phyloP scores from a whole-genome alignment of 106 monocot genomes.

The Acorus calamus region DNA sequence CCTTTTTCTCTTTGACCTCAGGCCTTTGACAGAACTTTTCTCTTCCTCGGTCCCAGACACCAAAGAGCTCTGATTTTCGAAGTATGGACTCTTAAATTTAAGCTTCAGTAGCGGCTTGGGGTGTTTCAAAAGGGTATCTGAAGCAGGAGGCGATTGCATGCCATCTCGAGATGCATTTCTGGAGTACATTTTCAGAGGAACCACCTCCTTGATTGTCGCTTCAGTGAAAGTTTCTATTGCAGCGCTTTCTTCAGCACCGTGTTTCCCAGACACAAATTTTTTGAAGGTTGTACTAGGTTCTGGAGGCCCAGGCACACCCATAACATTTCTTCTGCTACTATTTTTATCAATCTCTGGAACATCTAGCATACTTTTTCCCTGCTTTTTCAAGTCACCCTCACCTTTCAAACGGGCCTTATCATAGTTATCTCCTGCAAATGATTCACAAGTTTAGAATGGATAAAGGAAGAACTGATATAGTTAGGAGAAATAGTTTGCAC shows the following conservation, averaged over 20 bases:
- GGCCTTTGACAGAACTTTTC: conserved; percentile 51
- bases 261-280: conserved; percentile 13
- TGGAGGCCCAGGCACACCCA: conserved; percentile 1
- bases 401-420: conserved; percentile 13
- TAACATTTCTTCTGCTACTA: conserved; percentile 8
- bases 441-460: too few species aligned
- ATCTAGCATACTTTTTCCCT: conserved; percentile 12
- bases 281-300: conserved; percentile 3
- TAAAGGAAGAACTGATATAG: too few species aligned
- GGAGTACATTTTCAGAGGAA: conserved; percentile 14
- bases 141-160: neutral
- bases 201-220: conserved; percentile 16
- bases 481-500: too few species aligned
- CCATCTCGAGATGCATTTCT: conserved; percentile 2
- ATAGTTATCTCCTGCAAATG: conserved; percentile 30
- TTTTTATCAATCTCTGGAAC: conserved; percentile 16
- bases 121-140: conserved; percentile 20
- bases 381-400: conserved; percentile 21
- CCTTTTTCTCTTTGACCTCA: conserved; percentile 91
- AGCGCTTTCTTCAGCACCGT: conserved; percentile 5
- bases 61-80: conserved; percentile 53
- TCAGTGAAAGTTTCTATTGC: conserved; percentile 13
- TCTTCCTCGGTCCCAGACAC: conserved; percentile 44
- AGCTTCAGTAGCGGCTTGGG: conserved; percentile 67
- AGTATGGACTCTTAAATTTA: conserved; percentile 83